A percentile compares a stretch with the other conserved stretches of the same genome.
Conservation (phyloP, 2,329 filamentous ascomycete species). For the Eurotiales sp. region DNA sequence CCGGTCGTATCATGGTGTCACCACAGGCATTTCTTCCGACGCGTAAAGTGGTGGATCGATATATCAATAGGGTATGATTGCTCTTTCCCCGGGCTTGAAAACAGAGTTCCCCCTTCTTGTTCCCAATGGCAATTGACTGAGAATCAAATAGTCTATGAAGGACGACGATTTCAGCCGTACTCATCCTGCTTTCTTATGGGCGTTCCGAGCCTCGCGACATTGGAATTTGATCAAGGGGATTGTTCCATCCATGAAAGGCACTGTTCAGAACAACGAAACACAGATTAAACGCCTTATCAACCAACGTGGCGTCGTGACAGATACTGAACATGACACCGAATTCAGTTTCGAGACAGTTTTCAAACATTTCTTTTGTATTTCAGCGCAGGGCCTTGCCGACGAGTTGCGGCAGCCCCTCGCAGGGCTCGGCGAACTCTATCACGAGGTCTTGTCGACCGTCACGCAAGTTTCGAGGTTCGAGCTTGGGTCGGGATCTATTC, state of each 20-base stretch:
- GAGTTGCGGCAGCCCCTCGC: constrained; percentile 61
- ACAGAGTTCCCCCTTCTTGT: too few relatives aligned
- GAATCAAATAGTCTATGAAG: constrained; percentile 49
- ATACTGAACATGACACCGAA: constrained; percentile 52
- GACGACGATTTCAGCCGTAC: constrained; percentile 71
- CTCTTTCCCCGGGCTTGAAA: neutral
- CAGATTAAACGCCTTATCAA: constrained; percentile 48
- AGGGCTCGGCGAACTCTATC: constrained; percentile 66
- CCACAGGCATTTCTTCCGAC: constrained; percentile 42
- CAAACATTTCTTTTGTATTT: constrained; percentile 77
- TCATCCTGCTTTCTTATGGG: constrained; percentile 82
- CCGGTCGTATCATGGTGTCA: constrained; percentile 45
- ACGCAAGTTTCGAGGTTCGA: constrained; percentile 28
- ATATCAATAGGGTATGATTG: constrained; percentile 58
- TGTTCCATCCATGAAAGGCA: constrained; percentile 67
- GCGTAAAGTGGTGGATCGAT: constrained; percentile 73
- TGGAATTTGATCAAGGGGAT: constrained; percentile 68
- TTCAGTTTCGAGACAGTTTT: constrained; percentile 72
- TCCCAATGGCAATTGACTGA: constrained; percentile 18
- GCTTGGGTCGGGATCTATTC: constrained; percentile 18
- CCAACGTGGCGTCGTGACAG: constrained; percentile 35
- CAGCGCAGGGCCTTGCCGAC: constrained; percentile 69
- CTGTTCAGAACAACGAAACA: constrained; percentile 55
- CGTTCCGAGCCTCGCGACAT: constrained; percentile 74
- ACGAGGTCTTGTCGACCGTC: constrained; percentile 69